phyloP scores from a whole-genome alignment of 2,329 filamentous ascomycete genomes.

The Xylaria digitata region DNA sequence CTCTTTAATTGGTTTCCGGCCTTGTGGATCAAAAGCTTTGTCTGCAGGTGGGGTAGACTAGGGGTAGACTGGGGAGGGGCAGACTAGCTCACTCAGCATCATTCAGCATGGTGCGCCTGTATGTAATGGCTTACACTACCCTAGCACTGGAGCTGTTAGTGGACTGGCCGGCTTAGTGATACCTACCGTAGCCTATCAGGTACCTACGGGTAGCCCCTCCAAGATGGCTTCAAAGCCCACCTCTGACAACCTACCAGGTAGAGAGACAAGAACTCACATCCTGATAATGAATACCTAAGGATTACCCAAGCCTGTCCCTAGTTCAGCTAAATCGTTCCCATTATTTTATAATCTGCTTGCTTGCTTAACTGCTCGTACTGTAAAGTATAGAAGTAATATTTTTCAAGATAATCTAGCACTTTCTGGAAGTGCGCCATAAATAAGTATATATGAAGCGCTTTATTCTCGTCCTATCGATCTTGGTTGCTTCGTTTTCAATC shows the following conservation, averaged over 20 bases:
- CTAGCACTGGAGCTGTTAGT: too few species aligned
- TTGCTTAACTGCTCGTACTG: constrained; percentile 17
- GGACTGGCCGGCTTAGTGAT: too few species aligned
- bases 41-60: too few species aligned
- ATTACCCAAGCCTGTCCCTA: constrained; percentile 38
- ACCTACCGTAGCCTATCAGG: constrained; percentile 15
- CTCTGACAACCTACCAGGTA: background rate
- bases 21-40: background rate
- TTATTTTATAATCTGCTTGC: constrained; percentile 4
- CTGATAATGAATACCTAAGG: constrained; percentile 30
- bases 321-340: constrained; percentile 31
- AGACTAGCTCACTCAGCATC: constrained; percentile 31
- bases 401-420: constrained; percentile 7
- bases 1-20: constrained; percentile 11
- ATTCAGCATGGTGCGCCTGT: constrained; percentile 46
- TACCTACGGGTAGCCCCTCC: too few species aligned
- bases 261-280: constrained; percentile 12
- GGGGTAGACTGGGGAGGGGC: background rate
- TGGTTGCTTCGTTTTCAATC: constrained; percentile 48
- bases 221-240: too few species aligned
- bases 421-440: constrained; percentile 33
- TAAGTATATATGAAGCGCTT: constrained; percentile 51
- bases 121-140: constrained; percentile 42
- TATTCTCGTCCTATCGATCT: constrained; percentile 43
- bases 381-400: constrained; percentile 1